phyloP scores from a whole-genome alignment of 306 rosid genomes.

The Trifolium repens region DNA sequence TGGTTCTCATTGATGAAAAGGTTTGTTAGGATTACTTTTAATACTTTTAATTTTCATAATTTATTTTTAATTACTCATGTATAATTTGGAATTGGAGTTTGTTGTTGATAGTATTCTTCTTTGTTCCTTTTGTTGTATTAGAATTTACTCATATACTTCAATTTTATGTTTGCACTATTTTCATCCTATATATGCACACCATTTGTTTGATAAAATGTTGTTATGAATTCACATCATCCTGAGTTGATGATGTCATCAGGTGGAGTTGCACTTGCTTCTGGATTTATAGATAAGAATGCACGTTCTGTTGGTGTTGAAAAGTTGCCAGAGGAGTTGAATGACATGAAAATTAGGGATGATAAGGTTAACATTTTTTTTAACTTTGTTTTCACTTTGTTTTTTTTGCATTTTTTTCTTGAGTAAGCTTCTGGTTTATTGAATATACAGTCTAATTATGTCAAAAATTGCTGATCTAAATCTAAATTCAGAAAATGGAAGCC shows the following conservation, averaged over 20 bases:
- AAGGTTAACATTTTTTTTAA: slow-evolving; percentile 52
- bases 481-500: slow-evolving; percentile 77
- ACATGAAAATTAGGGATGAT: slow-evolving; percentile 82
- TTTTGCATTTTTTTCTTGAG: slow-evolving; percentile 8
- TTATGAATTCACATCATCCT: no score
- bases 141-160: no score
- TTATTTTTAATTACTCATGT: no score
- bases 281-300: slow-evolving; percentile 54
- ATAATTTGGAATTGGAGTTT: no score
- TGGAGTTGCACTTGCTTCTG: slow-evolving; percentile 65
- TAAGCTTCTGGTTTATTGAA: not conserved
- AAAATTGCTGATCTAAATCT: slow-evolving; percentile 28
- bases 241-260: slow-evolving; percentile 65
- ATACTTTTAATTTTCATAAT: no score
- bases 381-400: not conserved
- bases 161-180: no score
- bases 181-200: no score
- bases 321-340: slow-evolving; percentile 80
- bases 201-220: no score
- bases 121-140: no score
- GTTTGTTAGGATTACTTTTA: no score
- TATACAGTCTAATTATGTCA: slow-evolving; percentile 24
- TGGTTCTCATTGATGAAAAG: no score
- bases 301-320: slow-evolving; percentile 60
- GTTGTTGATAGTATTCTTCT: no score